Base-by-base conservation (phyloP, 1,139 yeast genomes). In the Kurtzmaniella quercitrusa region DNA sequence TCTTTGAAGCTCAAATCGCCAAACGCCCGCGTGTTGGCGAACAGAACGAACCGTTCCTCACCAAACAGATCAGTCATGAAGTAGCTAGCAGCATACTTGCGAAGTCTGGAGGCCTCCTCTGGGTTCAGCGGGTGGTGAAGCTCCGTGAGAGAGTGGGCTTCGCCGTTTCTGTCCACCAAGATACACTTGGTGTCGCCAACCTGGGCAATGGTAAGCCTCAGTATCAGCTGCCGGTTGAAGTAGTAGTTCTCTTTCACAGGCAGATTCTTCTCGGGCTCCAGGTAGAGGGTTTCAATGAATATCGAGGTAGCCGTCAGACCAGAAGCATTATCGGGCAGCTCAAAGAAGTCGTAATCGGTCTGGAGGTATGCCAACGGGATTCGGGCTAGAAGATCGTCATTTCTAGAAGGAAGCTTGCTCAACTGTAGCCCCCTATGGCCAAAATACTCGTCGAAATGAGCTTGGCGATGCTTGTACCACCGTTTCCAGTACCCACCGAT, bases 171-270 rank as follows among this genome's bases (percentile, higher is more conserved):
- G 57, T 85, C 94, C 49, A 90, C 87, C 19, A 93, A 57, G 5
- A 93, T 76, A n/a, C 95, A 91, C 51, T 88, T 76, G 3, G 97
- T 87, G 59, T 93, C 98, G 3, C 98, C 98, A n/a, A 91, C 84
- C 59, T 93, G 98, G 1, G 95, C 93, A 18, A 91, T 78, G 1
- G 88, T 76, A 36, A 93, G 63, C 54, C 81, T 81, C 25, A 89
- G 75, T 15, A 86, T 69, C n/a, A 88, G 83, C 19, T 73, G 70
- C 16, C 83, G 77, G 50, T 83, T 81, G 70, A 93, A 93, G 65
- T 77, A 90, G 55, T 76, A 81, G 48, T 74, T 69, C 34, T 69
- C 75, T 63, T 12, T 24, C 19, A 33, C 41, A 2, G 34, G 38
- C 9, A 65, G 65, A 42, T 54, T 57, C 41, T 52, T 53, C 16